Percentiles rank a stretch among this genome's conserved stretches.
phyloP scores from a whole-genome alignment of 23 red algal species.

The Chondrus crispus region DNA sequence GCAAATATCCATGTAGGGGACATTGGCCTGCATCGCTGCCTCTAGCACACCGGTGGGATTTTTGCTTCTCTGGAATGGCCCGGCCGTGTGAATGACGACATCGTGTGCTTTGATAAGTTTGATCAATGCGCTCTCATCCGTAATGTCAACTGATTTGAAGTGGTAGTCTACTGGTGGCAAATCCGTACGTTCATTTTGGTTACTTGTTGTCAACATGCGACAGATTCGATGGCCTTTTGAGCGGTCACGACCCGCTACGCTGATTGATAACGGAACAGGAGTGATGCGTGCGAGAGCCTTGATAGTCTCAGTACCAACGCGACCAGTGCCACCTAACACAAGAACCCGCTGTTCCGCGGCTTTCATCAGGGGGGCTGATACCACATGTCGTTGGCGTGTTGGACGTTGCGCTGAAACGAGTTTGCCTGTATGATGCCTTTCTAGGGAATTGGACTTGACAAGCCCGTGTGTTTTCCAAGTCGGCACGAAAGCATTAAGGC shows the following conservation, averaged over 20 bases:
- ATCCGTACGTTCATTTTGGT: background rate
- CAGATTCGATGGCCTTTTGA: background rate
- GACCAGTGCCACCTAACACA: slow-evolving; percentile 81
- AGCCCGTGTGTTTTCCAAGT: no score
- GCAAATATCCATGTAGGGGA: slow-evolving; percentile 76
- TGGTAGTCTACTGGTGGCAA: background rate
- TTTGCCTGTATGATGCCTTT: no score
- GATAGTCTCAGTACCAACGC: slow-evolving; percentile 61
- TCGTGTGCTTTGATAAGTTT: background rate
- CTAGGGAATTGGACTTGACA: no score
- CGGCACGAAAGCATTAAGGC: no score
- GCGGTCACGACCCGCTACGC: slow-evolving; percentile 34
- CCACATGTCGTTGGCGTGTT: no score
- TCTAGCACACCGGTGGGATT: slow-evolving; percentile 32
- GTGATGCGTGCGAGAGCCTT: slow-evolving; percentile 13
- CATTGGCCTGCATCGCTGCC: slow-evolving; percentile 54
- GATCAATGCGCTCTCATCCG: slow-evolving; percentile 1
- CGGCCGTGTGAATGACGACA: slow-evolving; percentile 76
- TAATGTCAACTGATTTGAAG: slow-evolving; percentile 17
- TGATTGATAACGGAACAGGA: slow-evolving; percentile 3
- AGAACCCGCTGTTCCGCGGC: no score
- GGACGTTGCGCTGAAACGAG: no score
- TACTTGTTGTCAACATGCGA: background rate
- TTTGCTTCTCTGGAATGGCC: slow-evolving; percentile 72
- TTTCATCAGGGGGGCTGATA: no score